These are phyloP conservation scores for Colletotrichum viniferum DNA, from an alignment of 2,329 filamentous ascomycete genomes.

Conservation along the genomic window DNA sequence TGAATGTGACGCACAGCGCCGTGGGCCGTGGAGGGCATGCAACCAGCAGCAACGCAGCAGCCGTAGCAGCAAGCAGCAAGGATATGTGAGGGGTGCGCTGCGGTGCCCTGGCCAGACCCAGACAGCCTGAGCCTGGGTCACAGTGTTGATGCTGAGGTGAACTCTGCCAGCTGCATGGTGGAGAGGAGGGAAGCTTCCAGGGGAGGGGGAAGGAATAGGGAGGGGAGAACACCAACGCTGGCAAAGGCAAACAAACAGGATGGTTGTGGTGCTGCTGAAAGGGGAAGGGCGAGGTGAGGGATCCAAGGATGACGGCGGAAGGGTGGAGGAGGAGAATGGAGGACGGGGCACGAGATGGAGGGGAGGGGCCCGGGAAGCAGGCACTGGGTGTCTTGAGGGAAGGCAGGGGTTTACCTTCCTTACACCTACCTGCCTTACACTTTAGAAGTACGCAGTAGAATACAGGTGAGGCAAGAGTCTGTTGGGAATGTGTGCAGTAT, in stretches of 20 bases:
- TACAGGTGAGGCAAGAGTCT: background rate
- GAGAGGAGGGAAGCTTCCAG: background rate
- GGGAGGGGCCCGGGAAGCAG: background rate
- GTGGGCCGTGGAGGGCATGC: background rate
- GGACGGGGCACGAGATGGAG: background rate
- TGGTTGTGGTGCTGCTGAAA: background rate
- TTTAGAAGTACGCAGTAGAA: background rate
- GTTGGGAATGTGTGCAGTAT: background rate
- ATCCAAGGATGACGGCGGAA: background rate
- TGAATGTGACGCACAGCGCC: slow-evolving; percentile 10
- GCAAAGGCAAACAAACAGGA: background rate
- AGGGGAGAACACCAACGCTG: background rate
- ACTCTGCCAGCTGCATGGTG: background rate
- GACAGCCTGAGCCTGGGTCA: background rate
- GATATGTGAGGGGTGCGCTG: background rate
- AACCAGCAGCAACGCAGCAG: background rate
- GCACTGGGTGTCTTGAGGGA: background rate
- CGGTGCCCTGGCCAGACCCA: background rate
- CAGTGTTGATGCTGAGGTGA: background rate
- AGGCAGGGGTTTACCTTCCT: background rate
- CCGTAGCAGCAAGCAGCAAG: background rate
- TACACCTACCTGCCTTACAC: background rate
- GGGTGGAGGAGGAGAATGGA: background rate
- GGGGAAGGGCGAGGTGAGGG: background rate
- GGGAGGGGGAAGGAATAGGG: background rate